phyloP scores from a whole-genome alignment of 2,329 filamentous ascomycete genomes.

The Uncinocarpus reesii region DNA sequence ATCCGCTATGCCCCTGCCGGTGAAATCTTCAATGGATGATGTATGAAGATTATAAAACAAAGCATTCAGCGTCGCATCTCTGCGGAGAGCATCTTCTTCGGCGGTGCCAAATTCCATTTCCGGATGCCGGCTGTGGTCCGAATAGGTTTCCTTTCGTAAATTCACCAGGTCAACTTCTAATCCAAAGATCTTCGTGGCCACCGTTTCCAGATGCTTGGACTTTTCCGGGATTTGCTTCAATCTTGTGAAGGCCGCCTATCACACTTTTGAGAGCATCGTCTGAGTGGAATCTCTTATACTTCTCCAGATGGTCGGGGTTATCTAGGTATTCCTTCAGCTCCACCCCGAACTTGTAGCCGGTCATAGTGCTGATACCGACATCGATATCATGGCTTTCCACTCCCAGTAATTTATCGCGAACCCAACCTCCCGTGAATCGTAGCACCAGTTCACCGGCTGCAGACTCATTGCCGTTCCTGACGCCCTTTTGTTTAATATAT shows the following conservation, averaged over 20 bases:
- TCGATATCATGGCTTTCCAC: slow-evolving; percentile 41
- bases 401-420: slow-evolving; percentile 42
- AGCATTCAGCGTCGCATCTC: slow-evolving; percentile 90
- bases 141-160: slow-evolving; percentile 80
- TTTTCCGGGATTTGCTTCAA: slow-evolving; percentile 88
- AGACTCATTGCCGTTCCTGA: slow-evolving; percentile 32
- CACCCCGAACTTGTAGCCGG: slow-evolving; percentile 39
- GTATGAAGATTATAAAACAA: slow-evolving; percentile 91
- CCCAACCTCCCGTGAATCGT: slow-evolving; percentile 43
- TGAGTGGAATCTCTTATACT: slow-evolving; percentile 37
- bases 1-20: slow-evolving; percentile 60
- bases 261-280: slow-evolving; percentile 39
- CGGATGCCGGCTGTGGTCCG: slow-evolving; percentile 79
- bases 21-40: slow-evolving; percentile 72
- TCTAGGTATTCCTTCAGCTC: slow-evolving; percentile 37
- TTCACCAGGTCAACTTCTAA: slow-evolving; percentile 93
- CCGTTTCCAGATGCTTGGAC: slow-evolving; percentile 90
- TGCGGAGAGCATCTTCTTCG: slow-evolving; percentile 74
- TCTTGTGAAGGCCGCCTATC: slow-evolving; percentile 71
- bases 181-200: slow-evolving; percentile 73
- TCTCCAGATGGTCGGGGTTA: slow-evolving; percentile 30
- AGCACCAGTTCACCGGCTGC: slow-evolving; percentile 28
- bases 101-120: slow-evolving; percentile 89
- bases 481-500: slow-evolving; percentile 42
- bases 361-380: slow-evolving; percentile 42